Percentiles rank a stretch among this genome's conserved stretches.
Evolutionary conservation across 2,329 filamentous ascomycete species (phyloP).

Genomic region (Aureobasidium sp.): DNA sequence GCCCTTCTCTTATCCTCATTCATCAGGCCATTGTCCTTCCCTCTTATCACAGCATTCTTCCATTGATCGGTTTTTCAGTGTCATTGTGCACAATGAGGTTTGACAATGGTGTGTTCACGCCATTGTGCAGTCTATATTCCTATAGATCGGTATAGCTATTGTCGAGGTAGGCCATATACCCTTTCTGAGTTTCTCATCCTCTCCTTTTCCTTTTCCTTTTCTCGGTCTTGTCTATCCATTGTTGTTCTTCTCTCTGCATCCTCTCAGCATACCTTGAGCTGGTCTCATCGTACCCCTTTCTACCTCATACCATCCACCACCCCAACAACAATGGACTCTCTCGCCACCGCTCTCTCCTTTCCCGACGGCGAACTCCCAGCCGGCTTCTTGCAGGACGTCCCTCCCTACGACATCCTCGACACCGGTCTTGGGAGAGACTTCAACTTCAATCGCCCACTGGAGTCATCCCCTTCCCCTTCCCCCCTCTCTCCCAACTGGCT

Average conservation of each 20-base stretch:
- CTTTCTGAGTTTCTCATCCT: background rate
- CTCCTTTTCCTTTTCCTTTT: background rate
- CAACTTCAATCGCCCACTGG: background rate
- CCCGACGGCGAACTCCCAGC: background rate
- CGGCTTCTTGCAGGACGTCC: background rate
- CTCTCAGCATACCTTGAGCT: background rate
- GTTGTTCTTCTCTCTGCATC: background rate
- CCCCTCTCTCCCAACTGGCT: too few species aligned
- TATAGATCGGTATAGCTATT: constrained; percentile 4
- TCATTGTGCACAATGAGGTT: background rate
- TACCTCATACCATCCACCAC: background rate
- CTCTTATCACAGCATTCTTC: background rate
- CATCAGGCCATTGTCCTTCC: background rate
- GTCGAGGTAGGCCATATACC: background rate
- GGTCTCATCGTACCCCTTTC: background rate
- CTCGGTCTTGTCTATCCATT: background rate
- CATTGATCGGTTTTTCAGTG: background rate
- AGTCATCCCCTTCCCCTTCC: background rate
- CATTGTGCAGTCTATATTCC: background rate
- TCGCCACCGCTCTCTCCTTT: background rate
- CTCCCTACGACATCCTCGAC: background rate
- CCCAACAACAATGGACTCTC: background rate
- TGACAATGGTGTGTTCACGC: background rate
- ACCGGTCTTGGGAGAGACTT: background rate
- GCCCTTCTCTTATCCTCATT: background rate